Evolutionary conservation across 208 protist genomes (phyloP).

Genomic region (Crithidia acanthocephali): DNA sequence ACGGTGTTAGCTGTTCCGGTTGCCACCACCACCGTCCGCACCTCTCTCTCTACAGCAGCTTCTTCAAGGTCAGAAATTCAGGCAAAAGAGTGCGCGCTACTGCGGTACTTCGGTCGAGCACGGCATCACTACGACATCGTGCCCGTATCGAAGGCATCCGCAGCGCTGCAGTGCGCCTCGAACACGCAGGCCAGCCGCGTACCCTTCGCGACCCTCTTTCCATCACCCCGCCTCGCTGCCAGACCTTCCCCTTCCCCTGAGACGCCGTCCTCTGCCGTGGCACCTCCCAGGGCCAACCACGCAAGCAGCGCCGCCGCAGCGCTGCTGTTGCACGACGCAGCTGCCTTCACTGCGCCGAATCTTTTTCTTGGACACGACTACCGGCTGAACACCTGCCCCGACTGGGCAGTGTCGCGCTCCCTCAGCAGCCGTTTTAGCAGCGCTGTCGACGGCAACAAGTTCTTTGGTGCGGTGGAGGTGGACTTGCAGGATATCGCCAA

Average conservation of each 20-base stretch:
- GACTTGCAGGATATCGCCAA: constrained; percentile 25
- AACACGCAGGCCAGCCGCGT: constrained; percentile 19
- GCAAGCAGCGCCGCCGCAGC: background rate
- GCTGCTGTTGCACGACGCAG: background rate
- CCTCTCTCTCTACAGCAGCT: background rate
- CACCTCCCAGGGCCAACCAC: too few relatives aligned
- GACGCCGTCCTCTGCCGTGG: background rate
- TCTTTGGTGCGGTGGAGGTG: constrained; percentile 30
- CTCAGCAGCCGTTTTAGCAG: constrained; percentile 49
- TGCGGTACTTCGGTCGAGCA: constrained; percentile 33
- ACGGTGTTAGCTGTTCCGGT: too few relatives aligned
- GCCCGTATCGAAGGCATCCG: constrained; percentile 11
- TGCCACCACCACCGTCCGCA: background rate
- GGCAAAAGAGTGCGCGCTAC: constrained; percentile 27
- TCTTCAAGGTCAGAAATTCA: too few relatives aligned
- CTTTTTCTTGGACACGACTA: constrained; percentile 9
- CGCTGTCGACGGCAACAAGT: constrained; percentile 47
- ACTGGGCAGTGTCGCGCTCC: constrained; percentile 31
- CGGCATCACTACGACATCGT: constrained; percentile 20
- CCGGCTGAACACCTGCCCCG: background rate
- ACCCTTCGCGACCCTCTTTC: constrained; percentile 31
- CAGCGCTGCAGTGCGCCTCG: constrained; percentile 27
- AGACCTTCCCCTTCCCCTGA: background rate
- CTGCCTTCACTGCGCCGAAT: constrained; percentile 1
- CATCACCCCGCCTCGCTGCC: background rate